Base-by-base conservation (phyloP, 192 early-diverging fungal species). In the Gryganskiella cystojenkinii region DNA sequence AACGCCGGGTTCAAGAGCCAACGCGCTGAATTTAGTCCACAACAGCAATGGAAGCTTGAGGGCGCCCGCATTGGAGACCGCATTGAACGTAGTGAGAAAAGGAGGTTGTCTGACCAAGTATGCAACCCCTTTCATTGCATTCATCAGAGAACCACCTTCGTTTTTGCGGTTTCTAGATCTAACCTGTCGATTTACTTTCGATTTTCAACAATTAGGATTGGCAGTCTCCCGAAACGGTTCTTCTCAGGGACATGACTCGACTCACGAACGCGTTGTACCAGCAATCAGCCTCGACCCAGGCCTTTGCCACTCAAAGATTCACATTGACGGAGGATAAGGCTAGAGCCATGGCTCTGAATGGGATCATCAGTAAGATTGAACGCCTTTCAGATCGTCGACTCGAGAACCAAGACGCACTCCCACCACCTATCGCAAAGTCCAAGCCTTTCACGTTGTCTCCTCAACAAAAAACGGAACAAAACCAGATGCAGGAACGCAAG, bases 91-190 rank as follows among this genome's bases (percentile, higher is more conserved):
- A 60, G 82, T 3, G 83, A 82, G 19, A 79, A 65, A 50, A 61
- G 80, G 54, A 59, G 84, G 61, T 61, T 83, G 60, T 81, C 70
- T 42, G 78, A 82, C 66, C 85, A 85, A 76, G 85, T 83, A 82
- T 60, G 56, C 2, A 30, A 20, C 6, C 0, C 0, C 1, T n/a
- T 45, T 19, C 8, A 8, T 11, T 25, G 24, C 8, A 19, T 9
- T 5, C n/a, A 20, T 11, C 44, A 1, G 1, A 17, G 11, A 45
- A 45, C 44, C 44, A 1, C 44, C 1, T 19, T 3, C 19, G 11
- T 19, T 1, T 19, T 45, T 61, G 6, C 25, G 17, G 19, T 19
- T 55, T 31, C 28, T 45, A n/a, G n/a, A n/a, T n/a, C n/a, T n/a
- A n/a, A n/a, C n/a, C n/a, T n/a, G n/a, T n/a, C n/a, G n/a, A n/a